Conservation (phyloP, 495 filamentous ascomycete species). For the Tuber aestivum region DNA sequence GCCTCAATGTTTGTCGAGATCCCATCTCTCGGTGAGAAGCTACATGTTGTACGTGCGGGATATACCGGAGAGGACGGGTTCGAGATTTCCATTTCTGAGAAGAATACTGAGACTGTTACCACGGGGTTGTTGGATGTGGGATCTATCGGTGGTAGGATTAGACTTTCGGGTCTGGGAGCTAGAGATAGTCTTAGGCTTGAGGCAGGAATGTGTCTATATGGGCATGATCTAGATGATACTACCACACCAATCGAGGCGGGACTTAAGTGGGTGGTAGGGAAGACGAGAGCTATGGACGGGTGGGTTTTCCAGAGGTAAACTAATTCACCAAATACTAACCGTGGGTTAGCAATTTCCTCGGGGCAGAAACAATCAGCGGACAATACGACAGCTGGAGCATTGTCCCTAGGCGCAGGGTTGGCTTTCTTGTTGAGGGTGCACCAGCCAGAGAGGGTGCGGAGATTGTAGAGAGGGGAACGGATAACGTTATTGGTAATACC, state of each 20-base stretch:
- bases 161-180: conserved; percentile 80
- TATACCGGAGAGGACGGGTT: conserved; percentile 99
- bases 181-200: conserved; percentile 88
- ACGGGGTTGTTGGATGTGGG: conserved; percentile 61
- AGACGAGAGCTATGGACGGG: conserved; percentile 57
- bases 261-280: conserved; percentile 78
- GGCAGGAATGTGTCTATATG: conserved; percentile 96
- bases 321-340: conserved; percentile 3
- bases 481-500: conserved; percentile 51
- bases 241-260: conserved; percentile 83
- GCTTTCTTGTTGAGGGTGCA: conserved; percentile 74
- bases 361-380: conserved; percentile 56
- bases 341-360: conserved; percentile 56
- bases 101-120: conserved; percentile 51
- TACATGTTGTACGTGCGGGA: conserved; percentile 78
- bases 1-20: conserved; percentile 54
- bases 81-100: conserved; percentile 75
- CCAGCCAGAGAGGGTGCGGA: conserved; percentile 85
- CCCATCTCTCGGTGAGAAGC: conserved; percentile 21
- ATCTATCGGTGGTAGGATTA: conserved; percentile 55
- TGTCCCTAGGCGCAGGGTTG: conserved; percentile 69
- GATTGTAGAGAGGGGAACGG: conserved; percentile 56
- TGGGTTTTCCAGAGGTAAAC: conserved; percentile 46
- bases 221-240: conserved; percentile 86
- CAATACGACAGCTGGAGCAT: conserved; percentile 44